Conservation (phyloP, 129 eudicot genomes). For the Apium graveolens region DNA sequence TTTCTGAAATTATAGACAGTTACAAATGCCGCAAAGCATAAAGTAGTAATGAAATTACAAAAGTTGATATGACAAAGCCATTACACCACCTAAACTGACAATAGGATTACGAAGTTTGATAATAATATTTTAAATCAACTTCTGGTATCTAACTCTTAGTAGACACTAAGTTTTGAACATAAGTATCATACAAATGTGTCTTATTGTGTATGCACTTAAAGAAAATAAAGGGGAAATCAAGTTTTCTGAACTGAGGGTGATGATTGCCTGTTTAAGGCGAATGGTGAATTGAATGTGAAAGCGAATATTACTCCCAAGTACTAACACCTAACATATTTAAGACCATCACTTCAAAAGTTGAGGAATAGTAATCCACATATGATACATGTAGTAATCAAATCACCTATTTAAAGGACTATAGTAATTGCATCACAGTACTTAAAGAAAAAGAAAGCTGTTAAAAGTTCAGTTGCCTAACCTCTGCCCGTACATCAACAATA, state of each 20-base stretch:
- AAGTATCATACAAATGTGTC: background rate
- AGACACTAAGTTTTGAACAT: background rate
- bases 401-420: background rate
- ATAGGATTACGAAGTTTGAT: background rate
- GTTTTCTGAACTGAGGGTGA: background rate
- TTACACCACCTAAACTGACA: background rate
- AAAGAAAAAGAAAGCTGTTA: background rate
- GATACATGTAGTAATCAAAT: background rate
- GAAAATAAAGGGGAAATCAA: background rate
- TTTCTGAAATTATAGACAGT: background rate
- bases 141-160: background rate
- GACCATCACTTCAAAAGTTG: background rate
- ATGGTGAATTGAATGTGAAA: background rate
- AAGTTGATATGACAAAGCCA: background rate
- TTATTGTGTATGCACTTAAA: background rate
- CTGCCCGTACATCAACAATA: constrained; percentile 49
- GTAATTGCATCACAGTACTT: background rate
- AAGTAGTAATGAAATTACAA: background rate
- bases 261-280: background rate
- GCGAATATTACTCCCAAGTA: background rate
- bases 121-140: background rate
- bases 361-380: background rate
- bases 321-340: background rate
- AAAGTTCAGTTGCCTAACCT: constrained; percentile 37
- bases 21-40: background rate